Percentiles rank a stretch among this genome's conserved stretches.
These are phyloP conservation scores for Rusavskia elegans DNA, from an alignment of 495 filamentous ascomycete species.

Conservation along the genomic window DNA sequence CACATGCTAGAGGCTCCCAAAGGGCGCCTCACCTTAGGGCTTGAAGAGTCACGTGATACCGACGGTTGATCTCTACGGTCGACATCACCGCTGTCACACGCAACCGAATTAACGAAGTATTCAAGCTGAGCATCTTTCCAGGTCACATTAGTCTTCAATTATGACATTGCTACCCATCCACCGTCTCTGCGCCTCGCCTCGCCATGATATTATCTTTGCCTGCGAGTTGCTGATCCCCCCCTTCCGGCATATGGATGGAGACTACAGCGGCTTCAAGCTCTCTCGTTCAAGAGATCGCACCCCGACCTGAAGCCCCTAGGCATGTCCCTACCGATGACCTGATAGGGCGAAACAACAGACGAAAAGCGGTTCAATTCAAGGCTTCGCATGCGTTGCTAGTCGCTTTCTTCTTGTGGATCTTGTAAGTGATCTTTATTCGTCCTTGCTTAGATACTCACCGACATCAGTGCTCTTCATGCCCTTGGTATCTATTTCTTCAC, in stretches of 20 bases:
- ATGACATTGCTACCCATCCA: no score
- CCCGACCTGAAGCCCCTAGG: not conserved
- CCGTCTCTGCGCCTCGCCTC: no score
- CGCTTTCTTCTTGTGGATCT: constrained; percentile 31
- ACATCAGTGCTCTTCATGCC: constrained; percentile 48
- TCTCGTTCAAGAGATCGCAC: not conserved
- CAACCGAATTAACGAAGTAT: no score
- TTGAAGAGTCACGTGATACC: no score
- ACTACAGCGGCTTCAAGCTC: not conserved
- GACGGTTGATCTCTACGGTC: no score
- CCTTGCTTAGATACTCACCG: not conserved
- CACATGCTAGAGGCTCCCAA: no score
- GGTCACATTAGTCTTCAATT: no score
- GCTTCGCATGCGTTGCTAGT: constrained; percentile 33
- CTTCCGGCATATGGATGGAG: not conserved
- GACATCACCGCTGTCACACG: no score
- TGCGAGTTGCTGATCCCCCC: no score
- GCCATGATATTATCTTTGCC: no score
- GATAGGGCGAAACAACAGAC: constrained; percentile 13
- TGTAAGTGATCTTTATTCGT: constrained; percentile 9
- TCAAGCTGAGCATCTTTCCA: no score
- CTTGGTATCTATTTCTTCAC: constrained; percentile 84
- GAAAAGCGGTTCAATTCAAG: constrained; percentile 33
- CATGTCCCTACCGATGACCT: not conserved
- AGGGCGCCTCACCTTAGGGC: no score